Percentiles rank a stretch among this genome's conserved stretches.
Conservation (phyloP, 208 protist species). For the Wallacemonas sp. region DNA sequence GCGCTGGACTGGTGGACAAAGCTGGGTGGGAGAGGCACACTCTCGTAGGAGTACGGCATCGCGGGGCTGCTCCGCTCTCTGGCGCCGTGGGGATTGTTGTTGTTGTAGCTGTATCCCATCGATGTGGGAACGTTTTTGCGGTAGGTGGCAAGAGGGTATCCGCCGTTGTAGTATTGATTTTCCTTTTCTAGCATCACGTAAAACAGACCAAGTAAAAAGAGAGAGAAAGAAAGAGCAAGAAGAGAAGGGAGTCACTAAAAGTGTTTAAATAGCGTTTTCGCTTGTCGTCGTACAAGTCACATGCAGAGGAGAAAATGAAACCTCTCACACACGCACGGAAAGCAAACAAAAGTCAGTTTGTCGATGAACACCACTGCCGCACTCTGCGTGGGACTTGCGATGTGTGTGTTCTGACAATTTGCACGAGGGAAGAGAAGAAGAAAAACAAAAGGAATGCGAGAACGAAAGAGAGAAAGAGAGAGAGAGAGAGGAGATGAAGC, state of each 20-base stretch:
- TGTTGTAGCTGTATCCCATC: neutral
- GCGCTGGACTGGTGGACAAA: neutral
- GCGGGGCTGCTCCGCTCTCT: neutral
- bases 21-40: neutral
- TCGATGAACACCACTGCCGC: no score
- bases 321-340: neutral
- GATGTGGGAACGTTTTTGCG: neutral
- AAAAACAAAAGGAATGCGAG: slow-evolving; percentile 2
- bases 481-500: slow-evolving; percentile 8
- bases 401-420: no score
- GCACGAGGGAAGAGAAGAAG: slow-evolving; percentile 11
- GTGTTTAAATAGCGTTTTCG: no score
- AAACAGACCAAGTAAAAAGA: neutral
- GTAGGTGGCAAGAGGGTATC: neutral
- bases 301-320: neutral
- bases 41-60: neutral
- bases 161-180: neutral
- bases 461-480: slow-evolving; percentile 6
- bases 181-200: neutral
- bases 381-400: no score
- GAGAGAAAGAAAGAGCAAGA: neutral
- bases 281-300: neutral
- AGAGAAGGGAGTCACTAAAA: neutral
- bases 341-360: neutral
- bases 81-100: no score